Percentiles rank a stretch among this genome's conserved stretches.
These are phyloP conservation scores for Boletus sp. DNA, from an alignment of 1,284 basidiomycete species.

Conservation along the genomic window DNA sequence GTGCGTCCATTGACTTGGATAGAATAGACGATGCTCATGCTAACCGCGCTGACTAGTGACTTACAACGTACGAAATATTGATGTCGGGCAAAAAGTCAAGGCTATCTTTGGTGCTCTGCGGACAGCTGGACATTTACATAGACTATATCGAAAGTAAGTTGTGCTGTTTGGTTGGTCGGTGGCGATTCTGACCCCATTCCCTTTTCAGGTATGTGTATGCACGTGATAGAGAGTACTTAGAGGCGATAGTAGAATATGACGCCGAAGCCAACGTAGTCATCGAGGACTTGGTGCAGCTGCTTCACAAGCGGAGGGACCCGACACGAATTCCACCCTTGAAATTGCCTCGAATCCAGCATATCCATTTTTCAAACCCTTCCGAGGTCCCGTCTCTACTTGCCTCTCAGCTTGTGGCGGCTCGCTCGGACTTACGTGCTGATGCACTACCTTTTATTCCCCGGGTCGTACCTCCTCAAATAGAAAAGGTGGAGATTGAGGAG, in stretches of 20 bases:
- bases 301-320: conserved; percentile 20
- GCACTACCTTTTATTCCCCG: conserved; percentile 22
- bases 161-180: accelerated
- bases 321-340: not conserved
- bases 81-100: conserved; percentile 18
- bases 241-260: conserved; percentile 25
- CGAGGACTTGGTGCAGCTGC: conserved; percentile 30
- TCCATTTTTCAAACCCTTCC: conserved; percentile 21
- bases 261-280: conserved; percentile 20
- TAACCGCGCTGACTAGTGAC: conserved; percentile 17
- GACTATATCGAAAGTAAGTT: conserved; percentile 25
- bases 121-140: conserved; percentile 4
- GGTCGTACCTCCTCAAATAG: conserved; percentile 1
- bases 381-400: conserved; percentile 30
- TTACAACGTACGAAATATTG: conserved; percentile 16
- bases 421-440: conserved; percentile 21
- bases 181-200: not conserved
- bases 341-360: conserved; percentile 21
- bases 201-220: not conserved
- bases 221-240: conserved; percentile 16
- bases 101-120: conserved; percentile 20
- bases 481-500: conserved; percentile 1
- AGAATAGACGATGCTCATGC: not conserved
- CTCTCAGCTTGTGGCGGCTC: conserved; percentile 20
- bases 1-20: conserved; percentile 23